Base-by-base conservation (phyloP, 2,329 filamentous ascomycete species). In the Neopestalotiopsis clavispora region DNA sequence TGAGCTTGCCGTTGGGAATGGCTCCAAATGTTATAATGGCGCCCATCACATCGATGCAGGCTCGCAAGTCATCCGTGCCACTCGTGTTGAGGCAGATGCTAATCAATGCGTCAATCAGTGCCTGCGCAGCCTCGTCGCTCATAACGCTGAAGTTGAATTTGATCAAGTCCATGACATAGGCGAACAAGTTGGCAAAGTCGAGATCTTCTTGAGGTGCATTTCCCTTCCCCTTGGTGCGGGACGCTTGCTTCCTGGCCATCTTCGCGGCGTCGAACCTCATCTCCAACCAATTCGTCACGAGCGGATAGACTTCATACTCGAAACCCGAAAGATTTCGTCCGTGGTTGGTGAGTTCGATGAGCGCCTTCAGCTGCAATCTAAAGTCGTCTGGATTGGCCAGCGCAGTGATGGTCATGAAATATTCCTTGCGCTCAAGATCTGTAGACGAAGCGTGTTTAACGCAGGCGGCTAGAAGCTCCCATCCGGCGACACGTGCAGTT, bases 111-210 rank as follows among this genome's bases (percentile, higher is more conserved):
- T 88, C 85, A 68, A 95, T 87, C 66, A 94, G 80, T 3, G 83
- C 82, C 65, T 85, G 85, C 23, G 92, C 84, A 60, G 91, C 87
- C 40, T 84, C 80, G 71, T 92, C 90, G 71, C 87, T 86, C 30
- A 91, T 89, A 40, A 89, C 85, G 72, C 90, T 91, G 77, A 90
- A 92, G 76, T 91, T 93, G 83, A 93, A 94, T 76, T 93, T 94
- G 81, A 93, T 89, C 67, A 93, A 84, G 71, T 92, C 89, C 68
- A 87, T 85, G 67, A 92, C 84, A 72, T 90, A 92, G 13, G 83
- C 79, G 75, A 94, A 94, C 2, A 94, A 80, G 62, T 87, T 85
- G 2, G 86, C 81, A 66, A 94, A 82, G 74, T 89, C 90, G 72
- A 86, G 85, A 70, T 92, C 90, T 74, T 91, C 89, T 34, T 82